A percentile compares a stretch with the other conserved stretches of the same genome.
phyloP scores from a whole-genome alignment of 768 basidiomycete genomes.

The Podaxis pistillaris region DNA sequence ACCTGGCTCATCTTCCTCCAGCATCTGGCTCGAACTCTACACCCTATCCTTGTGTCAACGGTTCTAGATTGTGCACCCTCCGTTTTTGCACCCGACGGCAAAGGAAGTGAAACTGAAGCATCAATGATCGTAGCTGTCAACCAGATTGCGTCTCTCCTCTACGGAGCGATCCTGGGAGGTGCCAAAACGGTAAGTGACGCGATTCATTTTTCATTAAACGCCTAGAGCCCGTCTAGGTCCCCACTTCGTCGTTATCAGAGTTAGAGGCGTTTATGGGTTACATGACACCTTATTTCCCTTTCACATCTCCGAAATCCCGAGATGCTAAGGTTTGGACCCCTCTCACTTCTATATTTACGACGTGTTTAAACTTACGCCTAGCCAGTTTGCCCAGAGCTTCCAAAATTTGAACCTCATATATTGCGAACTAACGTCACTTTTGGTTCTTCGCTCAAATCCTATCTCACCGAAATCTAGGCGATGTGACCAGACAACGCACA shows the following conservation, averaged over 20 bases:
- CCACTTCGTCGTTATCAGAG: constrained; percentile 37
- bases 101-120: constrained; percentile 57
- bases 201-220: background rate
- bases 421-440: constrained; percentile 72
- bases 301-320: constrained; percentile 42
- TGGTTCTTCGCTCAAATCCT: constrained; percentile 40
- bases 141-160: constrained; percentile 59
- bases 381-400: constrained; percentile 61
- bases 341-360: background rate
- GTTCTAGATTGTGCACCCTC: constrained; percentile 86
- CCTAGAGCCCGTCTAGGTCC: constrained; percentile 18
- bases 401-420: constrained; percentile 75
- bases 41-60: constrained; percentile 75
- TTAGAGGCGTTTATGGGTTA: constrained; percentile 63
- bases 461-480: constrained; percentile 20
- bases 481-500: constrained; percentile 21
- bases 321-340: constrained; percentile 56
- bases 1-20: constrained; percentile 23
- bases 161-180: constrained; percentile 51
- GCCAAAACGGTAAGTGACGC: constrained; percentile 33
- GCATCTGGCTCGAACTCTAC: constrained; percentile 73
- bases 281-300: constrained; percentile 86
- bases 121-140: constrained; percentile 57
- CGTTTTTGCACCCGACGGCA: constrained; percentile 71
- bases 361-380: constrained; percentile 5